Conservation (phyloP, 768 basidiomycete species). For the Chalciporus pseudorubinellus region DNA sequence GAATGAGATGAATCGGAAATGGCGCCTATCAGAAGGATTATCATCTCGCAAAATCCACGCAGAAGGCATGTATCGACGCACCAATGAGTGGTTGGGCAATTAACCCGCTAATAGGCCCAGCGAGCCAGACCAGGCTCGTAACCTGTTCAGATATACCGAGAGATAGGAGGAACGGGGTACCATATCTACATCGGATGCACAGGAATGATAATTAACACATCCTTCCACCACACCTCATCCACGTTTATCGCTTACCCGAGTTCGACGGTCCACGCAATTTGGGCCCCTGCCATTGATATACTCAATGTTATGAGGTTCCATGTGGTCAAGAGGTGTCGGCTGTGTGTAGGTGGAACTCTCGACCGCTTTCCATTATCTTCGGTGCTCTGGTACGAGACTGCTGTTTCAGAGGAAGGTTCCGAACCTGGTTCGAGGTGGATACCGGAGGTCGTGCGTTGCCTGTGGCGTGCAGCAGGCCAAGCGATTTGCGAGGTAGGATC, state of each 20-base stretch:
- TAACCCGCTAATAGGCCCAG: slow-evolving; percentile 92
- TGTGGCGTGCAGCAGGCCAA: slow-evolving; percentile 57
- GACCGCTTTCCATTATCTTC: slow-evolving; percentile 29
- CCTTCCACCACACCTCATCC: not conserved
- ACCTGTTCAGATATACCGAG: slow-evolving; percentile 83
- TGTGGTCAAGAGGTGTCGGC: slow-evolving; percentile 37
- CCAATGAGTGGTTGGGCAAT: slow-evolving; percentile 98
- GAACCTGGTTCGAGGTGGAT: slow-evolving; percentile 22
- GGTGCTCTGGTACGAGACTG: slow-evolving; percentile 31
- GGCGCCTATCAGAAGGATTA: slow-evolving; percentile 56
- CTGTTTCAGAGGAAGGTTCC: slow-evolving; percentile 19
- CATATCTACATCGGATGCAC: slow-evolving; percentile 60
- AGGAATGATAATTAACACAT: not conserved
- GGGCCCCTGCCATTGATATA: slow-evolving; percentile 91
- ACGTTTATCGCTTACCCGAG: slow-evolving; percentile 61
- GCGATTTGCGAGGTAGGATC: slow-evolving; percentile 79
- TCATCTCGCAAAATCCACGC: not conserved
- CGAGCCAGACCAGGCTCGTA: slow-evolving; percentile 93
- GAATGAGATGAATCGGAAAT: slow-evolving; percentile 93
- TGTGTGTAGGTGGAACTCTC: slow-evolving; percentile 18
- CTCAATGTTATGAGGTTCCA: slow-evolving; percentile 81
- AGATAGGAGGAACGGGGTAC: slow-evolving; percentile 87
- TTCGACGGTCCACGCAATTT: slow-evolving; percentile 95
- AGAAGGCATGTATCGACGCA: slow-evolving; percentile 26
- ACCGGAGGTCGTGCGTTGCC: slow-evolving; percentile 27